phyloP scores from a whole-genome alignment of 306 rosid species.

The Cucurbita moschata region DNA sequence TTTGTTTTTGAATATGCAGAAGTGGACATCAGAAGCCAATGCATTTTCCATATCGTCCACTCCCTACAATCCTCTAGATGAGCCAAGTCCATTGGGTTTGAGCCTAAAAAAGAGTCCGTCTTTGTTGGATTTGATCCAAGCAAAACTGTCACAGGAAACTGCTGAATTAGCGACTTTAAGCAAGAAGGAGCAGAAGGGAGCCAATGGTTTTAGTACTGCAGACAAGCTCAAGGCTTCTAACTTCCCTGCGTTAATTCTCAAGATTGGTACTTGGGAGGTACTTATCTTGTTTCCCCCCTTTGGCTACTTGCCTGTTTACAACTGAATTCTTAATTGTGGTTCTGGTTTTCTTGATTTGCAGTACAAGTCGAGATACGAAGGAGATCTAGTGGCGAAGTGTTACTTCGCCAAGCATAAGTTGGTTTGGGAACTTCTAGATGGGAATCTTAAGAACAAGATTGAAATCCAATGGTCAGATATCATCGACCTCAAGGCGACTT shows the following conservation, averaged over 20 bases:
- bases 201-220: constrained; percentile 17
- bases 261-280: constrained; percentile 88
- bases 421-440: constrained; percentile 89
- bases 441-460: constrained; percentile 72
- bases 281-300: not conserved
- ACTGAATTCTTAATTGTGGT: not conserved
- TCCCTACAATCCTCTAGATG: constrained; percentile 54
- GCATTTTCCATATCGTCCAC: constrained; percentile 19
- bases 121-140: constrained; percentile 60
- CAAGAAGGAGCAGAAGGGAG: constrained; percentile 25
- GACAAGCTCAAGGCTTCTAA: constrained; percentile 89
- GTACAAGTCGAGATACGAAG: constrained; percentile 73
- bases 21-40: constrained; percentile 20
- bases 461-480: constrained; percentile 92
- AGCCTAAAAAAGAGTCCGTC: constrained; percentile 78
- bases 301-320: not conserved
- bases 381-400: constrained; percentile 79
- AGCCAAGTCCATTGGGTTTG: constrained; percentile 88
- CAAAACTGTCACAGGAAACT: constrained; percentile 55
- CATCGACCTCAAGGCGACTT: constrained; percentile 44
- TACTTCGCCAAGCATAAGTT: constrained; percentile 84
- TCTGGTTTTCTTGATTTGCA: constrained; percentile 9
- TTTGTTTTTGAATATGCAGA: constrained; percentile 1
- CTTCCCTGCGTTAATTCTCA: constrained; percentile 63
- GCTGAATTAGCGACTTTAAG: constrained; percentile 12